Evolutionary conservation across 345 rosid genomes (phyloP).

Genomic region (Hibiscus mutabilis): DNA sequence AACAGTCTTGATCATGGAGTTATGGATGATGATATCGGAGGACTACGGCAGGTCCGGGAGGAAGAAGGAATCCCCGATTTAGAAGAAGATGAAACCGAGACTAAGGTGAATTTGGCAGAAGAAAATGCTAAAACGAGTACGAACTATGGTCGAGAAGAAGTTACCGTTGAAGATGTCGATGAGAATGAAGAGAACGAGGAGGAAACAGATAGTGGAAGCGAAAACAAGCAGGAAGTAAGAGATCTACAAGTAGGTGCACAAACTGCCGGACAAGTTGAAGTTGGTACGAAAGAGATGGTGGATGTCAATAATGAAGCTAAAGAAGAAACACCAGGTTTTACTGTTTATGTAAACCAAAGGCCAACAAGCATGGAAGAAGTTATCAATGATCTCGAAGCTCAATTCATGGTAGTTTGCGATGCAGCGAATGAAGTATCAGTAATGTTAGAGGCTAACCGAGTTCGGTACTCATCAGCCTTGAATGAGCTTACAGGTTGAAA

Average conservation of each 20-base stretch:
- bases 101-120: slow-evolving; percentile 21
- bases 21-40: slow-evolving; percentile 71
- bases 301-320: slow-evolving; percentile 30
- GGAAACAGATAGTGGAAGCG: slow-evolving; percentile 39
- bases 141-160: slow-evolving; percentile 47
- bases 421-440: slow-evolving; percentile 74
- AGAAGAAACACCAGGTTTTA: slow-evolving; percentile 68
- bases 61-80: slow-evolving; percentile 93
- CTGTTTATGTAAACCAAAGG: slow-evolving; percentile 79
- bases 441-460: slow-evolving; percentile 68
- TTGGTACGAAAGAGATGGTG: slow-evolving; percentile 44
- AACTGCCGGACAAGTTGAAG: slow-evolving; percentile 45
- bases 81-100: slow-evolving; percentile 56
- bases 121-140: slow-evolving; percentile 26
- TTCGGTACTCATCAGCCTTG: slow-evolving; percentile 47
- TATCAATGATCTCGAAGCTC: slow-evolving; percentile 80
- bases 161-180: slow-evolving; percentile 61
- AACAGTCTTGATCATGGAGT: slow-evolving; percentile 51
- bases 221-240: slow-evolving; percentile 32
- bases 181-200: slow-evolving; percentile 46
- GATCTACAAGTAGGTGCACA: slow-evolving; percentile 37
- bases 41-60: slow-evolving; percentile 77
- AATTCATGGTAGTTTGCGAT: slow-evolving; percentile 49
- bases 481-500: slow-evolving; percentile 66
- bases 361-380: slow-evolving; percentile 96